Evolutionary conservation across 805 yeast species (phyloP).

Genomic region (Spathaspora hagerdaliae): DNA sequence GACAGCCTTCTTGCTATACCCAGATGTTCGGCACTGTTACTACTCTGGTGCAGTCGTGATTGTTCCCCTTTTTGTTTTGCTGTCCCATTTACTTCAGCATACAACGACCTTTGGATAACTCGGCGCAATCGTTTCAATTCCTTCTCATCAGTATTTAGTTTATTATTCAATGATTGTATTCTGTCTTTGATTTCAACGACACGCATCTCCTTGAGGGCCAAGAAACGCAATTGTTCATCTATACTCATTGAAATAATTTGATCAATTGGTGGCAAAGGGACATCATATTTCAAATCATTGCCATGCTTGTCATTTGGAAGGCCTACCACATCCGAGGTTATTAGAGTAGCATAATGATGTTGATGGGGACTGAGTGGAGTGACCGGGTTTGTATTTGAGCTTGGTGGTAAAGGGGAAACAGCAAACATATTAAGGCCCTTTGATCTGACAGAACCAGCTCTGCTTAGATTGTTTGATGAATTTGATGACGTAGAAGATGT

Average conservation of each 20-base stretch:
- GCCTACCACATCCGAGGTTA: neutral
- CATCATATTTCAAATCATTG: constrained; percentile 20
- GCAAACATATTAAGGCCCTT: constrained; percentile 33
- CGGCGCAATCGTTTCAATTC: constrained; percentile 51
- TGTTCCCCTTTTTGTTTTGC: constrained; percentile 3
- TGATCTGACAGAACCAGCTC: constrained; percentile 10
- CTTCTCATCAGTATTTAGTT: constrained; percentile 38
- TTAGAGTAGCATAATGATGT: neutral
- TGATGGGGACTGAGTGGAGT: neutral
- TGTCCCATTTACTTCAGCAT: constrained; percentile 31
- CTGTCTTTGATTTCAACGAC: constrained; percentile 60
- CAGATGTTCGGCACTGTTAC: constrained; percentile 25
- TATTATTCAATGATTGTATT: constrained; percentile 39
- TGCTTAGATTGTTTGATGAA: neutral
- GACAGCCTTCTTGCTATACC: constrained; percentile 22
- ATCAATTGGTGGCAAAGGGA: constrained; percentile 29
- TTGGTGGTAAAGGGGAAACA: constrained; percentile 19
- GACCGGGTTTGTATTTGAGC: neutral
- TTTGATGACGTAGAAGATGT: constrained; percentile 1
- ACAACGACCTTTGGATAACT: constrained; percentile 43
- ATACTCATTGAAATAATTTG: constrained; percentile 33
- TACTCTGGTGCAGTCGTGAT: constrained; percentile 13
- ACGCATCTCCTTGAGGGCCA: constrained; percentile 68
- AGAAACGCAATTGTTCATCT: constrained; percentile 51
- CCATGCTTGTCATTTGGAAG: no score